Conservation (phyloP, 2,329 filamentous ascomycete genomes). For the Exserohilum rostratum region DNA sequence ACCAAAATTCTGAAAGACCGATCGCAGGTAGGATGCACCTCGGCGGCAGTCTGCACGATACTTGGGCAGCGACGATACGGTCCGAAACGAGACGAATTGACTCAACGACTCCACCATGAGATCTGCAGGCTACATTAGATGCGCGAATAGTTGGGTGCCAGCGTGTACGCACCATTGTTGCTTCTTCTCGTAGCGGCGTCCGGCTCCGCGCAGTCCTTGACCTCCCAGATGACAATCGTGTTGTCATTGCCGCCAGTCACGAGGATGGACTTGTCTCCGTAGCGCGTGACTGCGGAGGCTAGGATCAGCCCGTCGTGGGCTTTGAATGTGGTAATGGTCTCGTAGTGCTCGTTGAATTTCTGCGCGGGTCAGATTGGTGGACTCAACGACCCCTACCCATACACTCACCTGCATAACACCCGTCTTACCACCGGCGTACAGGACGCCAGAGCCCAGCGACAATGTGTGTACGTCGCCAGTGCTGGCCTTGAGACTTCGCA, state of each 20-base stretch:
- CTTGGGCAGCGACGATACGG: slow-evolving; percentile 83
- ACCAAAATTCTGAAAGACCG: slow-evolving; percentile 89
- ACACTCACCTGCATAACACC: slow-evolving; percentile 75
- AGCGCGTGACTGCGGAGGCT: slow-evolving; percentile 76
- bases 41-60: slow-evolving; percentile 91
- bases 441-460: slow-evolving; percentile 80
- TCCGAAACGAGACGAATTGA: slow-evolving; percentile 90
- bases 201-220: slow-evolving; percentile 62
- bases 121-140: slow-evolving; percentile 52
- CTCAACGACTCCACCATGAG: slow-evolving; percentile 69
- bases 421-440: slow-evolving; percentile 88
- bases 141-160: slow-evolving; percentile 1
- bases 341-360: slow-evolving; percentile 82
- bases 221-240: slow-evolving; percentile 85
- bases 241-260: slow-evolving; percentile 95
- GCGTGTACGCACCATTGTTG: slow-evolving; percentile 58
- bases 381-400: not conserved
- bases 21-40: slow-evolving; percentile 87
- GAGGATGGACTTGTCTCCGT: slow-evolving; percentile 78
- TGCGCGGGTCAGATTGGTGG: slow-evolving; percentile 41
- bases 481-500: slow-evolving; percentile 83
- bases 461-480: slow-evolving; percentile 84
- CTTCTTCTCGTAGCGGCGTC: slow-evolving; percentile 56
- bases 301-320: slow-evolving; percentile 88
- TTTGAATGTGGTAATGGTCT: slow-evolving; percentile 76